Evolutionary conservation across 345 rosid genomes (phyloP).

Genomic region (Sisymbrium irio): DNA sequence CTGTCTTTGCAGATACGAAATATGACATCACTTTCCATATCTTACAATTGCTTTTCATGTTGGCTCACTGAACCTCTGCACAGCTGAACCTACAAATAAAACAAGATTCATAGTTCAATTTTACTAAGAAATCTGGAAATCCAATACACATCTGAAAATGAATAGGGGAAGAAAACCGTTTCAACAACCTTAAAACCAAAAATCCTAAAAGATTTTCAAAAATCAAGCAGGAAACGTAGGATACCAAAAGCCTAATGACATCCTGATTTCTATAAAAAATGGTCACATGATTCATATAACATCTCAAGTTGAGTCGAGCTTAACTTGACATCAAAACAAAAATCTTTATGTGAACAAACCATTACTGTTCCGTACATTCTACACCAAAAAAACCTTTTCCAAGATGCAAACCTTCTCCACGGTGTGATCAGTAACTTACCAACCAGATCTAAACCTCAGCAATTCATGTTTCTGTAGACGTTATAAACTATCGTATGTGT

Average conservation of each 20-base stretch:
- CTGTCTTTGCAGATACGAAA: conserved; percentile 78
- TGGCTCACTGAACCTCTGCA: conserved; percentile 69
- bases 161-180: background rate
- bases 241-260: background rate
- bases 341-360: background rate
- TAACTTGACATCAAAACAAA: conserved; percentile 13
- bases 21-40: conserved; percentile 88
- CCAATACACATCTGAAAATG: conserved; percentile 1
- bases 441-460: conserved; percentile 4
- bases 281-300: conserved; percentile 9
- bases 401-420: conserved; percentile 17
- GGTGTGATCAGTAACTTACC: conserved; percentile 9
- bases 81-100: too few relatives aligned
- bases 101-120: background rate
- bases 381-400: background rate
- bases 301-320: conserved; percentile 8
- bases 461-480: background rate
- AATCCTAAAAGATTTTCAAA: background rate
- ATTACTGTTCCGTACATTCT: background rate
- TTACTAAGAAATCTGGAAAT: conserved; percentile 3
- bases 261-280: background rate
- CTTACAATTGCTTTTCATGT: conserved; percentile 81
- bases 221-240: conserved; percentile 4
- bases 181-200: conserved; percentile 1
- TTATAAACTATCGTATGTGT: conserved; percentile 7